Conservation (phyloP, 2,329 filamentous ascomycete species). For the Akanthomyces dipterigenus region DNA sequence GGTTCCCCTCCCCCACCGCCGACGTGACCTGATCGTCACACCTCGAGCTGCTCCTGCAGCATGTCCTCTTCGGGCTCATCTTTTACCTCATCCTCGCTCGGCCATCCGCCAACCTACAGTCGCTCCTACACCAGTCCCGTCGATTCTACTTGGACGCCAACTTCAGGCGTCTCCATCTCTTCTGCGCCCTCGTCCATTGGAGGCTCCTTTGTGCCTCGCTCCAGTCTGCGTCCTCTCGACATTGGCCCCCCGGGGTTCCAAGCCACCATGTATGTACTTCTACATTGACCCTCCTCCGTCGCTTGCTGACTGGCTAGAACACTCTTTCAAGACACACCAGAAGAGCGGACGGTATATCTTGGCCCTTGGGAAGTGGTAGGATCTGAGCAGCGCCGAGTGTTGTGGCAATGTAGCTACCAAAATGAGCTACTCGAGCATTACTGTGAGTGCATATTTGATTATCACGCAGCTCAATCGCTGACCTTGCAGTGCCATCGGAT, state of each 20-base stretch:
- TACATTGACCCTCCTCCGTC: not conserved
- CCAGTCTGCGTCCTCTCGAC: conserved; percentile 39
- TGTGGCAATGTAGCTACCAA: conserved; percentile 48
- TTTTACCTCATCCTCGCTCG: conserved; percentile 39
- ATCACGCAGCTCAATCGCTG: conserved; percentile 9
- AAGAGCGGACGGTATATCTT: conserved; percentile 44
- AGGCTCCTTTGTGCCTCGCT: conserved; percentile 26
- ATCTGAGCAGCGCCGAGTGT: conserved; percentile 40
- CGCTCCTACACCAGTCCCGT: conserved; percentile 36
- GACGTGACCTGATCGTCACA: conserved; percentile 11
- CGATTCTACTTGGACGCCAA: conserved; percentile 41
- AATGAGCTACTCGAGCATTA: conserved; percentile 46
- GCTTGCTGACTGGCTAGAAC: conserved; percentile 27
- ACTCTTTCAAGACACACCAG: conserved; percentile 42
- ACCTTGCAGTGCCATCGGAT: conserved; percentile 36
- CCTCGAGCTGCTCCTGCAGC: conserved; percentile 18
- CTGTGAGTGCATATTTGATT: conserved; percentile 27
- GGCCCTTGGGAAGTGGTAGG: conserved; percentile 47
- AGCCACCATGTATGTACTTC: conserved; percentile 41
- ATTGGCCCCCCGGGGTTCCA: conserved; percentile 47
- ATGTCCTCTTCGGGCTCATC: conserved; percentile 44
- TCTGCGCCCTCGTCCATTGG: conserved; percentile 38
- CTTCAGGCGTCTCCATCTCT: conserved; percentile 35
- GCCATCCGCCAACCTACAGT: conserved; percentile 34
- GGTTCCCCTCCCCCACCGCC: conserved; percentile 12